These are phyloP conservation scores for Pseudonitzschia delicatissima DNA, from an alignment of 108 stramenopile genomes.

Conservation along the genomic window DNA sequence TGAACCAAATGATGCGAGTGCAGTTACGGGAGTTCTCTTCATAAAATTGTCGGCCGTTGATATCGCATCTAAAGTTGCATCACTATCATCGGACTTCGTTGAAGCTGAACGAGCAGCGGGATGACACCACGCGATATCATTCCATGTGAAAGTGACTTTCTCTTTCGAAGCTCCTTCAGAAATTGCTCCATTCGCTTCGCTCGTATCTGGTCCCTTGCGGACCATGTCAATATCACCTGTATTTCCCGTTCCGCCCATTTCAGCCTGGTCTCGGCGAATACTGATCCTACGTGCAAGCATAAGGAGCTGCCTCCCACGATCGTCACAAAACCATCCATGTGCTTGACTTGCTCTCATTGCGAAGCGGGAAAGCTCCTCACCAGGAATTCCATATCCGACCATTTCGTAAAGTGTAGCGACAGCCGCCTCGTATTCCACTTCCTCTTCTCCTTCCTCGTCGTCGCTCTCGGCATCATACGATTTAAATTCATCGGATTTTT, in stretches of 20 bases:
- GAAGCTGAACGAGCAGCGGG: slow-evolving; percentile 42
- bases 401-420: slow-evolving; percentile 89
- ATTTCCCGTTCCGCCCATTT: slow-evolving; percentile 31
- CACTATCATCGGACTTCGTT: not conserved
- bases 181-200: not conserved
- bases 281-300: slow-evolving; percentile 72
- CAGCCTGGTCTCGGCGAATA: slow-evolving; percentile 67
- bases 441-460: slow-evolving; percentile 31
- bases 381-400: slow-evolving; percentile 81
- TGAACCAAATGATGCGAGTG: slow-evolving; percentile 72
- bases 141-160: slow-evolving; percentile 32
- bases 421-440: slow-evolving; percentile 68
- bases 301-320: slow-evolving; percentile 70
- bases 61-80: not conserved
- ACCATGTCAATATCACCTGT: slow-evolving; percentile 49
- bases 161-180: not conserved
- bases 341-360: slow-evolving; percentile 60
- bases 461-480: slow-evolving; percentile 25
- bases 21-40: slow-evolving; percentile 71
- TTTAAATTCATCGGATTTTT: slow-evolving; percentile 29
- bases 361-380: slow-evolving; percentile 78
- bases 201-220: slow-evolving; percentile 23
- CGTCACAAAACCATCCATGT: slow-evolving; percentile 72
- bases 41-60: slow-evolving; percentile 24
- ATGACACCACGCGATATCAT: slow-evolving; percentile 71